Conservation (phyloP, 2,329 filamentous ascomycete genomes). For the Keithomyces neogunnii region DNA sequence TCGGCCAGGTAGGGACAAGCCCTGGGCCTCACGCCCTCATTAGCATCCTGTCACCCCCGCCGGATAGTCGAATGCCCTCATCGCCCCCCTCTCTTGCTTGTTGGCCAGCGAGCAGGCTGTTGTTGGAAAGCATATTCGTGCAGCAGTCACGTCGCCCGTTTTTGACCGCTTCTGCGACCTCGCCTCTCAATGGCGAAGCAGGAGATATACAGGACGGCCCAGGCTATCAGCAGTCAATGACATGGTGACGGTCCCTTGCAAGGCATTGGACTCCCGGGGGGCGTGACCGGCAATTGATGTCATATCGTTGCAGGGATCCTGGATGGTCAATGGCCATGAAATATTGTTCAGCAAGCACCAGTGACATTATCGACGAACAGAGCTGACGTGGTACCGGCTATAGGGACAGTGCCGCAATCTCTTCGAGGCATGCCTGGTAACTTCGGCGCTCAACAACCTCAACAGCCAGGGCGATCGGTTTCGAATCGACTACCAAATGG, state of each 20-base stretch:
- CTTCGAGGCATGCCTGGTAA: constrained; percentile 53
- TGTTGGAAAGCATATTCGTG: too few relatives aligned
- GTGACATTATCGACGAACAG: neutral
- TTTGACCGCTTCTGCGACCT: too few relatives aligned
- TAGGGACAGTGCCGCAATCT: constrained; percentile 53
- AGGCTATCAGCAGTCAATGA: too few relatives aligned
- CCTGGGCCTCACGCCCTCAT: constrained; percentile 14
- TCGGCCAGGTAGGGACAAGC: constrained; percentile 46
- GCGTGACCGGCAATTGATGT: neutral
- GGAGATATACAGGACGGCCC: too few relatives aligned
- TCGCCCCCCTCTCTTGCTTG: too few relatives aligned
- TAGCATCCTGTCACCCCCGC: neutral
- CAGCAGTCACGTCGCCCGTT: too few relatives aligned
- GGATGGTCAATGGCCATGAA: neutral
- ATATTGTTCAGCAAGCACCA: neutral
- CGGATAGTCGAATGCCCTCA: too few relatives aligned
- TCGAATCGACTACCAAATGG: constrained; percentile 55
- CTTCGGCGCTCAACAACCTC: constrained; percentile 50
- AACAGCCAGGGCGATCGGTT: constrained; percentile 41
- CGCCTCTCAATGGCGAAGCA: too few relatives aligned
- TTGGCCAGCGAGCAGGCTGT: too few relatives aligned
- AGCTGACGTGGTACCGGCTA: constrained; percentile 19
- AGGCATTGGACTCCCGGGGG: too few relatives aligned
- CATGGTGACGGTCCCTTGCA: too few relatives aligned
- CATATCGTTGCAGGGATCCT: neutral